Evolutionary conservation across 116 monocot genomes (phyloP), one percentile per base, ranked within the genome.

Genomic region (Posidonia oceanica): DNA sequence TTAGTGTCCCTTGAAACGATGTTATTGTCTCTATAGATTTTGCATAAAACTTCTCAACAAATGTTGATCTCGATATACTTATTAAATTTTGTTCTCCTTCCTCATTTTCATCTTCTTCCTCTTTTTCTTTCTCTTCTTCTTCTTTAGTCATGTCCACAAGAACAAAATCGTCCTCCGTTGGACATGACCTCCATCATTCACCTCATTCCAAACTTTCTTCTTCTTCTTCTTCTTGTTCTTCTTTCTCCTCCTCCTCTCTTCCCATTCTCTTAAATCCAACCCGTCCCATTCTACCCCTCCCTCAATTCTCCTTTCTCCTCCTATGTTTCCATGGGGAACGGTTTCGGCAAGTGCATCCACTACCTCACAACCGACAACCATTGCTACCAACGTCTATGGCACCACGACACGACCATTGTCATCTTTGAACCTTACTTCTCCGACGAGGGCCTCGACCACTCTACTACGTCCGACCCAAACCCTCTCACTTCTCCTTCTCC

Each of bases 371-470:
- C 2, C 8, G 12, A 12, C 48, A 48, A 48, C 48, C 7, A 10
- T 1, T 12, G 48, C 7, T 0, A 2, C 12, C 48, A 15, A 36
- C 73, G 39, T 52, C 64, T 23, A 52, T 44, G 71, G 81, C 77
- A 69, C 29, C 81, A 69, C 63, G 71, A 70, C 59, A 58, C 81
- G n/a, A 75, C 80, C 41, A 76, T 59, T 14, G 79, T 85, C 40
- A 63, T 75, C 16, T 84, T 78, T 14, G 86, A 83, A 21, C 72
- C 80, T 48, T 71, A 36, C 74, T 70, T 51, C 63, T 64, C 63
- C 41, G 88, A 90, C 52, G 91, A 88, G 23, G 81, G 81, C 3
- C 68, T 96, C 21, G 96, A 91, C 60, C 96, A 96, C 83, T 91
- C 96, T 86, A 80, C 78, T 96, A 96, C 77, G 82, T 85, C 72